A percentile compares a stretch with the other conserved stretches of the same genome.
Conservation (phyloP, 225 moss, liverwort and hornwort genomes). For the Physcomitrellopsis africana region DNA sequence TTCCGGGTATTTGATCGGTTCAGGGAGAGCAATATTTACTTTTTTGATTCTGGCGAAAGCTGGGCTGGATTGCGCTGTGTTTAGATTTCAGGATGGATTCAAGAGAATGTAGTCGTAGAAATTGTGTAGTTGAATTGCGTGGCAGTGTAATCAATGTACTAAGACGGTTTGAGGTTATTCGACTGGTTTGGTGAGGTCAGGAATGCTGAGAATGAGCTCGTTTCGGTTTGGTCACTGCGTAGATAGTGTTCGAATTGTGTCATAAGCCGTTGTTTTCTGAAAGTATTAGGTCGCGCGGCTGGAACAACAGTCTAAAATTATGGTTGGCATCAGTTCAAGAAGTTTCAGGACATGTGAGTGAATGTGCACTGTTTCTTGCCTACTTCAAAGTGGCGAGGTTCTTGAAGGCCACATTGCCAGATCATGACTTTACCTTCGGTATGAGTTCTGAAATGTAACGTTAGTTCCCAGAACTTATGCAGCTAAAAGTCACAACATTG, state of each 20-base stretch:
- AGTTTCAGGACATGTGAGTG: background rate
- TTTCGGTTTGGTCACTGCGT: too few species aligned
- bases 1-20: background rate
- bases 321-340: background rate
- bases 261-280: background rate
- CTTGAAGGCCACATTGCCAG: background rate
- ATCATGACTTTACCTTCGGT: too few species aligned
- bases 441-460: background rate
- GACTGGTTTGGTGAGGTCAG: background rate
- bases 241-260: background rate
- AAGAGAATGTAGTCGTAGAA: background rate
- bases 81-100: background rate
- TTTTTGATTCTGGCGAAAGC: background rate
- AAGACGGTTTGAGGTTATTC: background rate
- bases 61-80: background rate
- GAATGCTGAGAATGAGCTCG: background rate
- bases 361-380: background rate
- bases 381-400: background rate
- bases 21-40: background rate
- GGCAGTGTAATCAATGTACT: background rate
- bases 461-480: background rate
- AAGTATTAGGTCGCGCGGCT: background rate
- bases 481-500: background rate
- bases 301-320: background rate
- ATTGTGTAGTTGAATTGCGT: background rate